Conservation (phyloP, 129 eudicot species). For the Artemisia annua region DNA sequence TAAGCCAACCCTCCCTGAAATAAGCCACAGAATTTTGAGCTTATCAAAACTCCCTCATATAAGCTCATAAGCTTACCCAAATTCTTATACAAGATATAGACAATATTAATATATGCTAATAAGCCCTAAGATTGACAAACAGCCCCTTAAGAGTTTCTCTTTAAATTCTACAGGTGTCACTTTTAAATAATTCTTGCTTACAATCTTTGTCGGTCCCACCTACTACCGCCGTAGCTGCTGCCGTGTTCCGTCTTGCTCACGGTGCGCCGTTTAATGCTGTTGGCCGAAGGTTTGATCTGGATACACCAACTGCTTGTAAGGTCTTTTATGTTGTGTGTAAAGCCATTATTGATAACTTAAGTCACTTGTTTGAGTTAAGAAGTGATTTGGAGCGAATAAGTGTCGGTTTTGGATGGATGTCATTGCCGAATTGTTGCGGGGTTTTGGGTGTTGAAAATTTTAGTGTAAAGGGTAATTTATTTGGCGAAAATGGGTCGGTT, state of each 20-base stretch:
- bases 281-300: slow-evolving; percentile 52
- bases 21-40: no score
- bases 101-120: no score
- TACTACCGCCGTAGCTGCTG: slow-evolving; percentile 58
- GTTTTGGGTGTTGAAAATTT: slow-evolving; percentile 71
- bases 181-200: slow-evolving; percentile 21
- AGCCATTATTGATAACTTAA: slow-evolving; percentile 60
- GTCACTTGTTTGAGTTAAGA: slow-evolving; percentile 65
- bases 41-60: no score
- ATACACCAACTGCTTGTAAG: slow-evolving; percentile 53
- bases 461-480: slow-evolving; percentile 47
- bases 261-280: slow-evolving; percentile 53
- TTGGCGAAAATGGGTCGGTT: slow-evolving; percentile 65
- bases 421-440: slow-evolving; percentile 87
- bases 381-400: slow-evolving; percentile 62
- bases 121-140: no score
- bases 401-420: slow-evolving; percentile 78
- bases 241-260: slow-evolving; percentile 75
- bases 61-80: no score
- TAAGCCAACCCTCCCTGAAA: no score
- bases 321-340: slow-evolving; percentile 70
- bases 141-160: no score
- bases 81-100: no score
- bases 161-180: slow-evolving; percentile 10
- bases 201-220: slow-evolving; percentile 38